Conservation (phyloP, 176 grass and related monocot species). For the Triticum turgidum region DNA sequence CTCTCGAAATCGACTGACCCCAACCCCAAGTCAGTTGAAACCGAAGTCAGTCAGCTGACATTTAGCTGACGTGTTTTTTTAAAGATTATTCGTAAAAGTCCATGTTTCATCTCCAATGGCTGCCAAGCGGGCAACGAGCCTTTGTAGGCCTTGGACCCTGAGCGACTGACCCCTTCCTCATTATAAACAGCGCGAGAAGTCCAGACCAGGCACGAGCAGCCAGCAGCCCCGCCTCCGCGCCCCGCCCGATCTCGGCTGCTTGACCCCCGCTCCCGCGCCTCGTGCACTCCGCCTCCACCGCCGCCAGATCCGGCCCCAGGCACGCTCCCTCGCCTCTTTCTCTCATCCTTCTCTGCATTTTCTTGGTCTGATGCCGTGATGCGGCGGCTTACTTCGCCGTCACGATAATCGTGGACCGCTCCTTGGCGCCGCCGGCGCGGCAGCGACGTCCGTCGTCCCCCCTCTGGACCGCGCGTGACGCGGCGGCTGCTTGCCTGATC, state of each 20-base stretch:
- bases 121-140: too few species aligned
- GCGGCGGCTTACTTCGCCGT: not conserved
- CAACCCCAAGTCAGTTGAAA: too few species aligned
- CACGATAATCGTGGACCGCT: too few species aligned
- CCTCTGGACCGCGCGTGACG: not conserved
- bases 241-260: not conserved
- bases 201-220: not conserved
- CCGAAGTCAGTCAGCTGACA: too few species aligned
- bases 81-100: too few species aligned
- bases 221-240: not conserved
- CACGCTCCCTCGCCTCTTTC: not conserved
- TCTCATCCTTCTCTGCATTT: not conserved
- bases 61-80: too few species aligned
- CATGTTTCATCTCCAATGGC: too few species aligned
- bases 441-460: too few species aligned
- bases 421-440: too few species aligned
- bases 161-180: too few species aligned
- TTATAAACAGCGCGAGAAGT: not conserved
- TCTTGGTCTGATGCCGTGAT: too few species aligned
- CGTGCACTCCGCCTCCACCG: constrained; percentile 12
- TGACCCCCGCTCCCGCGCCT: not conserved
- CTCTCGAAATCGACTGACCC: too few species aligned
- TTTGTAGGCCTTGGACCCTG: not conserved
- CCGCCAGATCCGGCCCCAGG: not conserved
- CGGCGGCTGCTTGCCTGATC: not conserved